A percentile compares a stretch with the other conserved stretches of the same genome.
These are phyloP conservation scores for Dioscorea alata DNA, from an alignment of 106 monocot species.

Conservation along the genomic window DNA sequence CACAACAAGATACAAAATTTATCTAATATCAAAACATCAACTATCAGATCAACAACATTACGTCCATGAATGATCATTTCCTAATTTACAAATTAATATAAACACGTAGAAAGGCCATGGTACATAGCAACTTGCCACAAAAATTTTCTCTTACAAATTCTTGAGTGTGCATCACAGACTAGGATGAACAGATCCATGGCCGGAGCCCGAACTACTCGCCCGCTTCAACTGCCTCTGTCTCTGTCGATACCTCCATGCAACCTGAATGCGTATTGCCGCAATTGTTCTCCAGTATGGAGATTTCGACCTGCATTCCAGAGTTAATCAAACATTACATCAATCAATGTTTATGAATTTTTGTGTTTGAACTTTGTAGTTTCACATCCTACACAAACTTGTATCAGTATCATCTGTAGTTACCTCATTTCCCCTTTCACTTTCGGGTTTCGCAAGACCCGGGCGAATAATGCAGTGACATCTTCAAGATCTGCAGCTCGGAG, in stretches of 20 bases:
- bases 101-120: no score
- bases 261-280: constrained; percentile 60
- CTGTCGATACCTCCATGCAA: constrained; percentile 53
- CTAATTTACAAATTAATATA: no score
- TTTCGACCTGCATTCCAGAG: constrained; percentile 32
- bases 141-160: no score
- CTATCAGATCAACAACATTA: no score
- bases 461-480: constrained; percentile 56
- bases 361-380: no score
- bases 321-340: not conserved
- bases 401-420: constrained; percentile 16
- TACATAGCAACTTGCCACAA: no score
- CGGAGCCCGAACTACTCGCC: constrained; percentile 3
- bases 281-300: constrained; percentile 64
- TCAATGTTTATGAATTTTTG: no score
- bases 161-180: no score
- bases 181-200: not conserved
- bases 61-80: no score
- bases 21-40: no score
- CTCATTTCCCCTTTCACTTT: constrained; percentile 86
- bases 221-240: constrained; percentile 40
- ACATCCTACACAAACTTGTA: no score
- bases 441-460: constrained; percentile 68
- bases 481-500: constrained; percentile 62
- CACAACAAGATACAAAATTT: no score